phyloP scores from a whole-genome alignment of 768 basidiomycete species.

The Neoboletus subvelutipes region DNA sequence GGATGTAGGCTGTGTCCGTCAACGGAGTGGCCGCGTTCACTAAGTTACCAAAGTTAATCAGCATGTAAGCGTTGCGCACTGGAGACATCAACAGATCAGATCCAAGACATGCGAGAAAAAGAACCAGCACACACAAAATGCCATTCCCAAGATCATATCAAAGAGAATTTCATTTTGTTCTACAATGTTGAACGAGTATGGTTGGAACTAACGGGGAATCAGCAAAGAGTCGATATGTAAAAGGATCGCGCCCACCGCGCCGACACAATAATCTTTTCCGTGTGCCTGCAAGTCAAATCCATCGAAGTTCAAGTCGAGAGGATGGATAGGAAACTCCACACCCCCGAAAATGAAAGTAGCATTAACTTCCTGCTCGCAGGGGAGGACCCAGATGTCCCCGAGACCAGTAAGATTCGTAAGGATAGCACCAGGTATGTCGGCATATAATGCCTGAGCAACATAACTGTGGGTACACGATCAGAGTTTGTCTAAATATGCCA shows the following conservation, averaged over 20 bases:
- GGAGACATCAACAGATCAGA: background rate
- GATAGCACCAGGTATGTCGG: slow-evolving; percentile 51
- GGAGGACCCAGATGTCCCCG: slow-evolving; percentile 57
- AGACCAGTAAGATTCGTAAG: slow-evolving; percentile 38
- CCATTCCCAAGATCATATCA: slow-evolving; percentile 73
- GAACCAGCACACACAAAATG: slow-evolving; percentile 50
- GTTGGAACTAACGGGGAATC: slow-evolving; percentile 56
- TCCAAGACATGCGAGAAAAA: background rate
- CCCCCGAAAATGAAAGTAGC: slow-evolving; percentile 64
- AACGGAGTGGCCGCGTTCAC: slow-evolving; percentile 40
- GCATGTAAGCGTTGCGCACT: slow-evolving; percentile 67
- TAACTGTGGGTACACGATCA: slow-evolving; percentile 32
- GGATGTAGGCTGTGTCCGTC: slow-evolving; percentile 54
- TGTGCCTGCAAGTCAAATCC: slow-evolving; percentile 13
- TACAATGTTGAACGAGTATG: slow-evolving; percentile 51
- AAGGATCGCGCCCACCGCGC: slow-evolving; percentile 40
- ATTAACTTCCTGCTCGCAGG: slow-evolving; percentile 64
- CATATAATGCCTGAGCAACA: slow-evolving; percentile 63
- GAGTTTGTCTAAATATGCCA: slow-evolving; percentile 13
- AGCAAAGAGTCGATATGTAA: background rate
- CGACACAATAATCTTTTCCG: slow-evolving; percentile 36
- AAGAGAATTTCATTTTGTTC: slow-evolving; percentile 27
- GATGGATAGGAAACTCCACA: slow-evolving; percentile 58
- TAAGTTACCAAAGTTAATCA: slow-evolving; percentile 67
- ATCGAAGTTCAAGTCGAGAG: slow-evolving; percentile 53